Conservation (phyloP, 805 yeast genomes). For the Nakazawaea laoshanensis region DNA sequence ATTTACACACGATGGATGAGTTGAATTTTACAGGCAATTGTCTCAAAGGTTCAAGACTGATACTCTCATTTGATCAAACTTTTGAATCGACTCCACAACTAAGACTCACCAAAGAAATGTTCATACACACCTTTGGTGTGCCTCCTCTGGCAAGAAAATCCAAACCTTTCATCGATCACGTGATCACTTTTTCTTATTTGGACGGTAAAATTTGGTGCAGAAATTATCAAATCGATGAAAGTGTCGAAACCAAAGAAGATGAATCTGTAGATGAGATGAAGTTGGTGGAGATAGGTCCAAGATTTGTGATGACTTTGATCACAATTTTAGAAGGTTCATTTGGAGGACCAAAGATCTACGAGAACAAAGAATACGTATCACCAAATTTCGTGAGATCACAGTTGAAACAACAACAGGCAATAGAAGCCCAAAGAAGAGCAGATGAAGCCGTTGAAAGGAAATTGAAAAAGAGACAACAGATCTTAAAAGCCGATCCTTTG, state of each 20-base stretch:
- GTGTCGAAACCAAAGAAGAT: conserved; percentile 47
- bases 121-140: conserved; percentile 82
- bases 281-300: conserved; percentile 92
- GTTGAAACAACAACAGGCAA: conserved; percentile 69
- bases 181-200: conserved; percentile 84
- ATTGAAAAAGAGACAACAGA: conserved; percentile 65
- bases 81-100: conserved; percentile 68
- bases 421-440: conserved; percentile 66
- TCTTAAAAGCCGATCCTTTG: conserved; percentile 73
- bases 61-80: conserved; percentile 76
- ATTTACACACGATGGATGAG: conserved; percentile 93
- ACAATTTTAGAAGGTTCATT: conserved; percentile 93
- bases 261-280: conserved; percentile 62
- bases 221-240: conserved; percentile 78
- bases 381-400: conserved; percentile 95
- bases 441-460: conserved; percentile 74
- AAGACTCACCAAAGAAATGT: conserved; percentile 73
- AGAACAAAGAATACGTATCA: conserved; percentile 92
- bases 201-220: conserved; percentile 95
- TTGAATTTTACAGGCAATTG: conserved; percentile 95
- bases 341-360: conserved; percentile 96
- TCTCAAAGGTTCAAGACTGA: conserved; percentile 89
- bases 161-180: conserved; percentile 94
- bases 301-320: conserved; percentile 88
- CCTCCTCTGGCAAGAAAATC: conserved; percentile 90